A percentile compares a stretch with the other conserved stretches of the same genome.
These are phyloP conservation scores for Biscogniauxia sp. DNA, from an alignment of 2,329 filamentous ascomycete genomes.

Conservation along the genomic window DNA sequence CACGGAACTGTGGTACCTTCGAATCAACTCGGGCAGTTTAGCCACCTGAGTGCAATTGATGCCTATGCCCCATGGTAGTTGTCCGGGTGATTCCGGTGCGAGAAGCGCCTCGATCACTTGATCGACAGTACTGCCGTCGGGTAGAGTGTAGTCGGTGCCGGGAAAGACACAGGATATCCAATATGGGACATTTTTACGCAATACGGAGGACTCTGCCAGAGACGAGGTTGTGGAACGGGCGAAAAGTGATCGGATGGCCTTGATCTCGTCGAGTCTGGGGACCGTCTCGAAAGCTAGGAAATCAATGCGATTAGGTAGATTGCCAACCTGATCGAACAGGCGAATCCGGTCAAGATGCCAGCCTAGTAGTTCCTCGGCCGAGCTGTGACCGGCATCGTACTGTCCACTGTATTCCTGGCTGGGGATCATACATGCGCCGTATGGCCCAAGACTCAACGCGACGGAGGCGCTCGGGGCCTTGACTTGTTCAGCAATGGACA, in stretches of 20 bases:
- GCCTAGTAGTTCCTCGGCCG: slow-evolving; percentile 41
- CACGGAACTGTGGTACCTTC: slow-evolving; percentile 52
- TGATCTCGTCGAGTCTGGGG: slow-evolving; percentile 60
- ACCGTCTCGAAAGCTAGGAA: slow-evolving; percentile 66
- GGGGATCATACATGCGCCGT: slow-evolving; percentile 65
- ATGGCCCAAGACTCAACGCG: slow-evolving; percentile 63
- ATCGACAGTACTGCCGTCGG: slow-evolving; percentile 52
- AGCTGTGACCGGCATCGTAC: slow-evolving; percentile 52
- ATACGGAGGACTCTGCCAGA: slow-evolving; percentile 18
- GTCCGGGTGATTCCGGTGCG: slow-evolving; percentile 17
- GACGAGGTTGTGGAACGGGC: slow-evolving; percentile 29
- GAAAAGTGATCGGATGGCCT: slow-evolving; percentile 51
- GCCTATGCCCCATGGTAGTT: slow-evolving; percentile 59
- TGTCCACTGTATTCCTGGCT: slow-evolving; percentile 63
- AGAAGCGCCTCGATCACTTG: slow-evolving; percentile 37
- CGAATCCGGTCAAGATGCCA: slow-evolving; percentile 59
- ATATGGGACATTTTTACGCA: slow-evolving; percentile 38
- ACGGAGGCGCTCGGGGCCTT: slow-evolving; percentile 34
- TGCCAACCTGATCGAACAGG: slow-evolving; percentile 45
- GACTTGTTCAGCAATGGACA: slow-evolving; percentile 41
- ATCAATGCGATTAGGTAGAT: slow-evolving; percentile 41
- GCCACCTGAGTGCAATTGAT: slow-evolving; percentile 68
- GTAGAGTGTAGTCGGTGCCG: slow-evolving; percentile 48
- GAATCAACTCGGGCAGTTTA: slow-evolving; percentile 56
- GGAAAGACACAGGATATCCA: slow-evolving; percentile 67